A percentile compares a stretch with the other conserved stretches of the same genome.
Conservation (phyloP, 106 monocot species). For the Alisma plantagoaquatica region DNA sequence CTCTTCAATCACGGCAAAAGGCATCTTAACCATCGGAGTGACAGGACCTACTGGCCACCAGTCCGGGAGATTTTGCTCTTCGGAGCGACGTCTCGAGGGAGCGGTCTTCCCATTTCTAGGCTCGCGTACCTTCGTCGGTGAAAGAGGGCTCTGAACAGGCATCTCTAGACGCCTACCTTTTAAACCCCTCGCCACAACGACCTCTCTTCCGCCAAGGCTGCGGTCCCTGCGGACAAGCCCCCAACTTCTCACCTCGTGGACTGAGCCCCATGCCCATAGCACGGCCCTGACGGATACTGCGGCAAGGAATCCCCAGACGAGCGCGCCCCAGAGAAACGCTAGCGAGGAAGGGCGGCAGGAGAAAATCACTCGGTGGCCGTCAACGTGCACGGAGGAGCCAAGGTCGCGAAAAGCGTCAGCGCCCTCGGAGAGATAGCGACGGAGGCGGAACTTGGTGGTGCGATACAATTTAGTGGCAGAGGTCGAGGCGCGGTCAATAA, state of each 20-base stretch:
- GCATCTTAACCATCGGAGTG: background rate
- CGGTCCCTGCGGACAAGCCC: conserved; percentile 43
- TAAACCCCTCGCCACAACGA: conserved; percentile 50
- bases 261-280: conserved; percentile 11
- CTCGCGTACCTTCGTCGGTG: conserved; percentile 10
- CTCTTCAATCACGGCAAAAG: conserved; percentile 15
- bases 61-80: conserved; percentile 36
- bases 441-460: conserved; percentile 16
- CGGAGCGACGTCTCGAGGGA: conserved; percentile 8
- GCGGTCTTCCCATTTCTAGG: background rate
- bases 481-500: conserved; percentile 15
- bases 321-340: conserved; percentile 25
- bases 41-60: conserved; percentile 59
- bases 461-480: conserved; percentile 5
- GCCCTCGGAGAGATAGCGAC: conserved; percentile 33
- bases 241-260: conserved; percentile 6
- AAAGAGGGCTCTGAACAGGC: conserved; percentile 37
- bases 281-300: conserved; percentile 22
- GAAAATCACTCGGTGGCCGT: conserved; percentile 39
- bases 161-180: conserved; percentile 2
- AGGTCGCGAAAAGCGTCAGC: conserved; percentile 54
- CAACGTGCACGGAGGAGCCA: conserved; percentile 36
- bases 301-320: conserved; percentile 30
- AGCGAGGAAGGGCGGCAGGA: conserved; percentile 66
- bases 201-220: conserved; percentile 83